A percentile compares a stretch with the other conserved stretches of the same genome.
These are phyloP conservation scores for Vaccinium myrtillus DNA, from an alignment of 148 eudicot genomes.

Conservation along the genomic window DNA sequence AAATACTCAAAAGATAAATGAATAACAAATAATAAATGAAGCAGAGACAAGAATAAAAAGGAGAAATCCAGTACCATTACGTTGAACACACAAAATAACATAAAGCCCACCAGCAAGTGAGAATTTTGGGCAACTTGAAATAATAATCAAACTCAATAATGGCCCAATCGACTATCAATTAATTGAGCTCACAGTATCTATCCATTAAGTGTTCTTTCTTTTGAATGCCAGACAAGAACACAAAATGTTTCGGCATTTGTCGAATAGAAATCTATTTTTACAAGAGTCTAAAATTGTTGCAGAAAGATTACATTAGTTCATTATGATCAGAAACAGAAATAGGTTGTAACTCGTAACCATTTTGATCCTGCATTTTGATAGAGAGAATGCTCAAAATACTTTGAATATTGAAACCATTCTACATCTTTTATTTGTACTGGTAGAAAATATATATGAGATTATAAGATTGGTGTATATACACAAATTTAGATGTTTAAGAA, in stretches of 20 bases:
- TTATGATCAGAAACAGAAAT: not conserved
- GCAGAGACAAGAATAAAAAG: not conserved
- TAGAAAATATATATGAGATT: not conserved
- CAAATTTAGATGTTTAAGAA: not conserved
- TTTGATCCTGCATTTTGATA: not conserved
- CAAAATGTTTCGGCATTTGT: not conserved
- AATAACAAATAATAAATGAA: not conserved
- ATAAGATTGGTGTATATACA: not conserved
- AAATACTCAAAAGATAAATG: not conserved
- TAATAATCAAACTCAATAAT: not conserved
- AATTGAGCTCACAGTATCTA: not conserved
- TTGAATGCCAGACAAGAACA: not conserved
- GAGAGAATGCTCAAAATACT: not conserved
- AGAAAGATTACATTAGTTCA: not conserved
- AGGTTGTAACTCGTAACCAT: not conserved
- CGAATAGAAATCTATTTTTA: not conserved
- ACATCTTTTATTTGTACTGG: not conserved
- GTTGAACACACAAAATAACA: not conserved
- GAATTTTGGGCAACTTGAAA: not conserved
- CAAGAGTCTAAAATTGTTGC: not conserved
- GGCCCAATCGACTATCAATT: not conserved
- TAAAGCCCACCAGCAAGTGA: not conserved
- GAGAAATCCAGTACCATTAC: not conserved
- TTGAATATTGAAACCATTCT: slow-evolving; percentile 1
- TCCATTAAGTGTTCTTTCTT: not conserved